These are phyloP conservation scores for Phytopythium ostracodes DNA, from an alignment of 352 stramenopile genomes.

Conservation along the genomic window DNA sequence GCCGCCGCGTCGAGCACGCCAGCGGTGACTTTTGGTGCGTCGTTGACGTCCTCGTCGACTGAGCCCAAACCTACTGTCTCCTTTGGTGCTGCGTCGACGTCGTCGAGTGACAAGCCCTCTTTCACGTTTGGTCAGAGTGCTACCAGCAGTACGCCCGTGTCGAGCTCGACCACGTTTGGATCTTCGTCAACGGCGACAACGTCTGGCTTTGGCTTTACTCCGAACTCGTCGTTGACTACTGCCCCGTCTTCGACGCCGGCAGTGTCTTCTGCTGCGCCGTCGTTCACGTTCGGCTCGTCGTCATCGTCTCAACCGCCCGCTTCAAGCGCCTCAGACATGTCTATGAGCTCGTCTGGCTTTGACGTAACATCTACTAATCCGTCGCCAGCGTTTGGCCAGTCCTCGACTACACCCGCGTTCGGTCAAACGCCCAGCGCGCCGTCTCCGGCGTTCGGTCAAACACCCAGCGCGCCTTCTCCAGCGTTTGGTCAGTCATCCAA, in stretches of 20 bases:
- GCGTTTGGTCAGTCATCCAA: neutral
- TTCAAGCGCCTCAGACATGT: slow-evolving; percentile 15
- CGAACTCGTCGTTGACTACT: slow-evolving; percentile 6
- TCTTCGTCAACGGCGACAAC: slow-evolving; percentile 16
- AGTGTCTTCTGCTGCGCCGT: slow-evolving; percentile 14
- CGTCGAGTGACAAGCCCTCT: slow-evolving; percentile 3
- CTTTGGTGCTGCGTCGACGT: slow-evolving; percentile 29
- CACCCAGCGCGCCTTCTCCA: neutral
- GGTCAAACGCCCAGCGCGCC: slow-evolving; percentile 2
- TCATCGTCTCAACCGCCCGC: slow-evolving; percentile 13
- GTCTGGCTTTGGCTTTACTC: slow-evolving; percentile 19
- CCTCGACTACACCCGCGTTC: slow-evolving; percentile 1
- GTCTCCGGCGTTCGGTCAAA: slow-evolving; percentile 18
- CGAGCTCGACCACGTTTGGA: slow-evolving; percentile 5
- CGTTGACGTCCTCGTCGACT: slow-evolving; percentile 10
- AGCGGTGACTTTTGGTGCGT: slow-evolving; percentile 15
- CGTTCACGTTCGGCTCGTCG: slow-evolving; percentile 39
- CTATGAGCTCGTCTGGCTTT: slow-evolving; percentile 16
- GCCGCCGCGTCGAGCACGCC: slow-evolving; percentile 5
- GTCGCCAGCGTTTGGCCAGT: slow-evolving; percentile 21
- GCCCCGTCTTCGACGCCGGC: slow-evolving; percentile 9
- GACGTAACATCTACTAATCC: neutral
- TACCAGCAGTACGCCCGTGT: neutral
- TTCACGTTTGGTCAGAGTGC: slow-evolving; percentile 8
- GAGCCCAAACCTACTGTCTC: slow-evolving; percentile 28